Evolutionary conservation across 1,284 basidiomycete species (phyloP).

Genomic region (Boletus chippewaensis): DNA sequence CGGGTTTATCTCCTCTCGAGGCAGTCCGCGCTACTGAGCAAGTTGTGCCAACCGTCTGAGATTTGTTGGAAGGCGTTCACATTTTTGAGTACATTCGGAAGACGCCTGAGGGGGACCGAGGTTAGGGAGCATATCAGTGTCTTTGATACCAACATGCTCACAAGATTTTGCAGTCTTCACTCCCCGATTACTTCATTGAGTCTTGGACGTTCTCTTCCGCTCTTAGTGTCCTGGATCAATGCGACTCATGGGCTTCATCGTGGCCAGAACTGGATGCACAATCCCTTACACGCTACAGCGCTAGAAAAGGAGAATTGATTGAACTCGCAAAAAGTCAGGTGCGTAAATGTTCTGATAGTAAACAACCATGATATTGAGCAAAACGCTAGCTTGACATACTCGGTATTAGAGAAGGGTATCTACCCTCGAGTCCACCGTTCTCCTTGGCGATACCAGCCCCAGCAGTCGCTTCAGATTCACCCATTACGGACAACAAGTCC

Average conservation of each 20-base stretch:
- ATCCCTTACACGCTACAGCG: conserved; percentile 48
- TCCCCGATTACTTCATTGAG: conserved; percentile 82
- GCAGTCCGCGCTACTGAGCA: conserved; percentile 75
- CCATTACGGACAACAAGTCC: conserved; percentile 24
- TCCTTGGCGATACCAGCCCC: conserved; percentile 37
- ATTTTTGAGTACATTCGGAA: conserved; percentile 80
- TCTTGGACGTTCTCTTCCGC: conserved; percentile 94
- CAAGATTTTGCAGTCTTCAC: conserved; percentile 42
- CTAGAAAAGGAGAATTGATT: conserved; percentile 73
- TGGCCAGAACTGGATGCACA: conserved; percentile 41
- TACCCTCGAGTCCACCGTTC: conserved; percentile 72
- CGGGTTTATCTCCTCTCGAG: conserved; percentile 86
- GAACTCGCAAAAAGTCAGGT: conserved; percentile 81
- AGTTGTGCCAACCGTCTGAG: conserved; percentile 62
- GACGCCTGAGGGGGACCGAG: conserved; percentile 68
- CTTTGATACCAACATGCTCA: conserved; percentile 11
- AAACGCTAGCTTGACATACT: conserved; percentile 68
- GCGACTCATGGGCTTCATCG: conserved; percentile 64
- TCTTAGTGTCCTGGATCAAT: conserved; percentile 79
- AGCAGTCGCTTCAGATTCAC: conserved; percentile 14
- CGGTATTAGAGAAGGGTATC: conserved; percentile 64
- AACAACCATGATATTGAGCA: conserved; percentile 12
- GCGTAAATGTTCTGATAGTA: conserved; percentile 13
- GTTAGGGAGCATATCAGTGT: conserved; percentile 38
- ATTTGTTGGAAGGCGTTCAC: conserved; percentile 59